Evolutionary conservation across 2,329 filamentous ascomycete genomes (phyloP), one percentile per base, ranked within the genome.

Genomic region (Aspergillus tanneri): DNA sequence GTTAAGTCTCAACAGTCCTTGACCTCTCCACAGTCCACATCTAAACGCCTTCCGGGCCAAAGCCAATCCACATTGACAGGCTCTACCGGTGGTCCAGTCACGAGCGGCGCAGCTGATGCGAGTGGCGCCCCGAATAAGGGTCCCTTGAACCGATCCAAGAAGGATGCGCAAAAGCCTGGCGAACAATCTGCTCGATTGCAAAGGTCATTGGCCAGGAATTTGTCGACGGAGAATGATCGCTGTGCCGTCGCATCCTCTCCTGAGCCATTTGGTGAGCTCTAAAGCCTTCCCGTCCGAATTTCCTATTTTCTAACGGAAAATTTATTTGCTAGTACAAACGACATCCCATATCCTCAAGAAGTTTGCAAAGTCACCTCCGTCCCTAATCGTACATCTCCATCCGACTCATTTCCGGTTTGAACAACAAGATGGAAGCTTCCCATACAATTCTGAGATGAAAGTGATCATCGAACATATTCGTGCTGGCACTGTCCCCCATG

Each of bases 401-500:
- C 79, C 84, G 8, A 90, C 82, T 4, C 86, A 96, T 70, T 97
- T 96, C 66, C 84, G 87, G 49, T 95, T 99, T 72, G 92, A 97
- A 59, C 84, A 90, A 61, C 92, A 96, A 70, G 90, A 96, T 68
- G 88, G 91, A 63, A 92, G 88, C 65, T 96, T 96, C 61, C 80
- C 83, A 4, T 97, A 97, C 70, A 88, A 89, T 61, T 96, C 90
- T 16, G 90, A 93, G 19, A 96, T 97, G 91, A 84, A 81, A 59
- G 72, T 88, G 58, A 76, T 88, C 41, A 76, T 96, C 28, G 84
- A 95, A 57, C 90, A 96, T 67, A 70, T 97, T 37, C 80, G 80
- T 56, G 76, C 75, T 34, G 82, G 86, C 47, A 95, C 89, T 0
- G 77, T 99, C 27, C 93, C 93, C 1, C 90, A 96, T 69, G 90